Evolutionary conservation across 2,329 filamentous ascomycete species (phyloP).

Genomic region (Colletotrichum tropicale): DNA sequence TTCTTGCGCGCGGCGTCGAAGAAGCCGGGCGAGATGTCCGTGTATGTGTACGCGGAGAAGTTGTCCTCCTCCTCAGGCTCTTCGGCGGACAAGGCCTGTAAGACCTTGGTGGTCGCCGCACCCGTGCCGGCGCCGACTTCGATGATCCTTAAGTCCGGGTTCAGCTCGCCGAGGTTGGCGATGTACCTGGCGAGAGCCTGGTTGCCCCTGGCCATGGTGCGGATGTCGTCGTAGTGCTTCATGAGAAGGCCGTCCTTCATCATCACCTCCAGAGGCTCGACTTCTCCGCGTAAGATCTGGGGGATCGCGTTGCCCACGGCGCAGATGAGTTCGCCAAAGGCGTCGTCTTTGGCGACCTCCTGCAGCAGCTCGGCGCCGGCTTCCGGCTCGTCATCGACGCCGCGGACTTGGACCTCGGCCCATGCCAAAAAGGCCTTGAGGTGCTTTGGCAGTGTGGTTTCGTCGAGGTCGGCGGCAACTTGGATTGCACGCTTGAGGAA

Average conservation of each 20-base stretch:
- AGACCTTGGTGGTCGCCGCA: conserved; percentile 36
- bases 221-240: not conserved
- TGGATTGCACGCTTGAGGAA: not conserved
- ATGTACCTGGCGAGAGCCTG: not conserved
- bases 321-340: not conserved
- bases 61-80: not conserved
- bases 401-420: not conserved
- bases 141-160: conserved; percentile 32
- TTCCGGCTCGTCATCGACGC: not conserved
- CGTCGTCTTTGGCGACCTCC: not conserved
- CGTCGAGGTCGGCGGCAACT: not conserved
- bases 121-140: conserved; percentile 45
- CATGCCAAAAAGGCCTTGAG: not conserved
- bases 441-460: not conserved
- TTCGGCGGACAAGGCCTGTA: conserved; percentile 31
- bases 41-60: conserved; percentile 42
- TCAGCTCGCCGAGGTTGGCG: not conserved
- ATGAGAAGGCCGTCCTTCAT: not conserved
- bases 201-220: not conserved
- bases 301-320: not conserved
- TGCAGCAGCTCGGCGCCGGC: not conserved
- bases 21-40: conserved; percentile 47
- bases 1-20: conserved; percentile 28
- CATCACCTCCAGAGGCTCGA: not conserved
- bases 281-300: not conserved